A percentile compares a stretch with the other conserved stretches of the same genome.
These are phyloP conservation scores for Emergomyces pasteurianus DNA, from an alignment of 2,329 filamentous ascomycete species.

Conservation along the genomic window DNA sequence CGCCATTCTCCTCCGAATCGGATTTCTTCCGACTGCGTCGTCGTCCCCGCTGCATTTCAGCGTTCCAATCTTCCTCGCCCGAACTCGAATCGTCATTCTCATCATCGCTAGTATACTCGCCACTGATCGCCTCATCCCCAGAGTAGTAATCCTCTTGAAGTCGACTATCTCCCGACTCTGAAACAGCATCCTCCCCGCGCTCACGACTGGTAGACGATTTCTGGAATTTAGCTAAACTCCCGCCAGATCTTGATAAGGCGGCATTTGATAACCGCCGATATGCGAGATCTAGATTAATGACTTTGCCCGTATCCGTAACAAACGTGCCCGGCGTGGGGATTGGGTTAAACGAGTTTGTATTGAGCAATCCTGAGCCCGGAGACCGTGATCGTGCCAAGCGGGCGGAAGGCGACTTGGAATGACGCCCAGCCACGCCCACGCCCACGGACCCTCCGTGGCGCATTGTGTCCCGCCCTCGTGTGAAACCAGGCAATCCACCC, in stretches of 20 bases:
- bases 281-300: conserved; percentile 56
- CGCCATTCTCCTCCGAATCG: conserved; percentile 7
- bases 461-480: conserved; percentile 25
- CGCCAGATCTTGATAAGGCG: conserved; percentile 51
- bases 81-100: conserved; percentile 36
- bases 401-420: conserved; percentile 20
- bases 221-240: conserved; percentile 51
- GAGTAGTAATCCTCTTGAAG: conserved; percentile 60
- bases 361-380: conserved; percentile 34
- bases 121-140: conserved; percentile 47
- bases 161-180: conserved; percentile 42
- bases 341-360: conserved; percentile 38
- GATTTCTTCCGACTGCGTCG: conserved; percentile 22
- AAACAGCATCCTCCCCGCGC: conserved; percentile 26
- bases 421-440: conserved; percentile 25
- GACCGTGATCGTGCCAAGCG: conserved; percentile 22
- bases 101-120: conserved; percentile 29
- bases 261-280: conserved; percentile 63
- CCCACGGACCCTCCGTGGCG: conserved; percentile 30
- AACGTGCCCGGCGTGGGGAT: conserved; percentile 31
- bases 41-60: conserved; percentile 28
- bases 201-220: conserved; percentile 32
- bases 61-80: conserved; percentile 50
- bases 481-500: conserved; percentile 22
- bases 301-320: conserved; percentile 48